A percentile compares a stretch with the other conserved stretches of the same genome.
phyloP scores from a whole-genome alignment of 169 alveolate species.

The Eimeria zaria region DNA sequence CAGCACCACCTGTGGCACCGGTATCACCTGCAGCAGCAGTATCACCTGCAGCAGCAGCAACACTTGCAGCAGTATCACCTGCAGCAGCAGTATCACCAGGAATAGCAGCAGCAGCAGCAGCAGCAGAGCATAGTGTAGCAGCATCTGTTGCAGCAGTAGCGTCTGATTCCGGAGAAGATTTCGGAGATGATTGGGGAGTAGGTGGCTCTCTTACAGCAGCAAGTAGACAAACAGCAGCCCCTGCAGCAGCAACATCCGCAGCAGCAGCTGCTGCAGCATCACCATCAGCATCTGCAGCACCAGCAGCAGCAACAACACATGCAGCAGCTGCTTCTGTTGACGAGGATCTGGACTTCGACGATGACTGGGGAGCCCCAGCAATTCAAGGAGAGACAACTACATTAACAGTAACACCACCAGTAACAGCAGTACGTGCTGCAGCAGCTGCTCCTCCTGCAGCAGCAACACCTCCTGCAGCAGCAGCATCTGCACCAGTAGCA shows the following conservation, averaged over 20 bases:
- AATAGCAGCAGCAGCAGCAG: background rate
- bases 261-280: background rate
- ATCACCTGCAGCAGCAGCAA: background rate
- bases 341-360: conserved; percentile 2
- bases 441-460: background rate
- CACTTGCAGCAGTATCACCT: background rate
- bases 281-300: background rate
- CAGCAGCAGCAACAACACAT: background rate
- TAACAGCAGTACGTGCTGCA: background rate
- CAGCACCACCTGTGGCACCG: background rate
- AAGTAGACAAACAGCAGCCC: background rate
- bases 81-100: background rate
- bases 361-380: conserved; percentile 27
- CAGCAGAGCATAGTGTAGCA: background rate
- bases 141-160: conserved; percentile 35
- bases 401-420: background rate
- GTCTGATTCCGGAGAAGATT: background rate
- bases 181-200: conserved; percentile 62
- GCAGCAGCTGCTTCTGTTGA: conserved; percentile 15
- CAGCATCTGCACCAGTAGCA: too few species aligned
- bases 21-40: background rate
- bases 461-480: too few species aligned
- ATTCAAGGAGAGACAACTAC: background rate
- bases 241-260: background rate
- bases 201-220: background rate